Evolutionary conservation across 2,329 filamentous ascomycete genomes (phyloP), one percentile per base, ranked within the genome.

Genomic region (Fusarium tupiense): DNA sequence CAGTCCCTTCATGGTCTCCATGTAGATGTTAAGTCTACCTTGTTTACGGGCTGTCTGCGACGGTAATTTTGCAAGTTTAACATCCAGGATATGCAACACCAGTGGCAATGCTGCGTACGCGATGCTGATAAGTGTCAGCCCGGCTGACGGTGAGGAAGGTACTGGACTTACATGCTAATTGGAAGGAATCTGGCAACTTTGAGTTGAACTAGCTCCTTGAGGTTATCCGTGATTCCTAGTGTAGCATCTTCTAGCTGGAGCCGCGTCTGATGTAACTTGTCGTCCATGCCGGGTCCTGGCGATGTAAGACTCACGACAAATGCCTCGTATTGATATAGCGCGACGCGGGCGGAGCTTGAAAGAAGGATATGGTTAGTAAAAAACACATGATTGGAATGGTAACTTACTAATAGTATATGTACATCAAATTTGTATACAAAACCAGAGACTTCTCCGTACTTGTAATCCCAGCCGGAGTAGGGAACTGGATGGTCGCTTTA

Each of bases 341-440:
- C 35, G 20, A 56, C 35, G 4, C 35, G 35, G 8, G 35, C 52
- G 1, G 52, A 56, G 14, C 52, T 56, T 29, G 4, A 7, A 1
- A 22, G 4, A 22, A 17, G 10, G 2, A 6, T 1, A 22, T 6
- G 38, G 33, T 54, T 7, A 54, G 50, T 1, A 54, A 16, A 6
- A 0, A 17, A 12, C 4, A 16, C 1, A 0, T 0, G 5, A 2
- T 1, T 9, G 7, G 19, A 22, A 2, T 22, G 1, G 2, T 3
- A 5, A 22, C 50, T 22, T 54, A 56, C 52, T 29, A 10, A 35
- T 72, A 73, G 40, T 73, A 73, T 14, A 73, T 73, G 14, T 73
- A 72, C 62, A 72, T 61, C 29, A 72, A 10, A 20, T 73, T 73
- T 2, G 58, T 70, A 6, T 63, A 73, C 4, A 73, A 2, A 22